A percentile compares a stretch with the other conserved stretches of the same genome.
Conservation (phyloP, 805 yeast genomes). For the Novakomyces olei region DNA sequence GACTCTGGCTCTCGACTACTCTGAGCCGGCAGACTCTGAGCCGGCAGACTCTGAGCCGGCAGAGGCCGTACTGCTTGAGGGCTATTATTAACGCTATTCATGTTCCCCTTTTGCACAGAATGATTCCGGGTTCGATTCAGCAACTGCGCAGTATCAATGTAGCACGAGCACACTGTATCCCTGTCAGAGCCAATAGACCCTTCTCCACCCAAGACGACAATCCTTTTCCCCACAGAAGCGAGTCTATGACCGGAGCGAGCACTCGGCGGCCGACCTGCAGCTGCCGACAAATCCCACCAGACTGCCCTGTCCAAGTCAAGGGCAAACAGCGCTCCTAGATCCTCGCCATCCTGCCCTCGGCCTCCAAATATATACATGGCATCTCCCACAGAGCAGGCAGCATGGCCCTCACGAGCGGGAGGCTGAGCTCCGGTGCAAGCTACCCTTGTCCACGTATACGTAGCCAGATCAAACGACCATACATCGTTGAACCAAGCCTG, state of each 20-base stretch:
- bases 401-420: slow-evolving; percentile 77
- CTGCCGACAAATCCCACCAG: slow-evolving; percentile 58
- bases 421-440: slow-evolving; percentile 55
- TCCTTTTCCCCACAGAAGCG: no score
- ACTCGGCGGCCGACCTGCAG: slow-evolving; percentile 37
- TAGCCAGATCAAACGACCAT: slow-evolving; percentile 54
- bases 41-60: no score
- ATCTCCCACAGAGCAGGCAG: slow-evolving; percentile 59
- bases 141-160: no score
- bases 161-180: no score
- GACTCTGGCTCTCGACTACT: no score
- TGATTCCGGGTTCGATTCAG: no score
- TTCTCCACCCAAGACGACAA: no score
- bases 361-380: slow-evolving; percentile 79
- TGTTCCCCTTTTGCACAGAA: no score
- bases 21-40: no score
- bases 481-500: slow-evolving; percentile 49
- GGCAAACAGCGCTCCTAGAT: slow-evolving; percentile 45
- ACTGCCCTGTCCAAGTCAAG: slow-evolving; percentile 54
- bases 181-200: no score
- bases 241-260: slow-evolving; percentile 85
- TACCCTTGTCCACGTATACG: slow-evolving; percentile 47
- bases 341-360: slow-evolving; percentile 47
- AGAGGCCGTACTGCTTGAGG: no score
- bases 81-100: no score